Base-by-base conservation (phyloP, 148 eudicot species). In the Heliosperma pusillum region DNA sequence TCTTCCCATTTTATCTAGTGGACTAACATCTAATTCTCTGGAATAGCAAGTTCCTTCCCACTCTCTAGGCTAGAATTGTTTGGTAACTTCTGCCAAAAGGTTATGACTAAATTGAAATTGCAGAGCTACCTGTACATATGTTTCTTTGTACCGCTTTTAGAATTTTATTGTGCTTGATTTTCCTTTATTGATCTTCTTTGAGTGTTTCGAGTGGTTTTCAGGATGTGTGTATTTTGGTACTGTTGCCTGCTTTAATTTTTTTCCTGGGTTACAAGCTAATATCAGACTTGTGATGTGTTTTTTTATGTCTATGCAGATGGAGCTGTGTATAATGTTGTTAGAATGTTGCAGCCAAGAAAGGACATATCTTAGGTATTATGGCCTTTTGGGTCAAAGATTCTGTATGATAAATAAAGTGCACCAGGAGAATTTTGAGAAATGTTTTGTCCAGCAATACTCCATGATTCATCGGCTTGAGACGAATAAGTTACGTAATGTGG, bases 301-400 rank as follows among this genome's bases (percentile, higher is more conserved):
- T 50, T 50, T 9, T 12, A 50, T 50, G 55, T 50, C 55, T 12
- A 50, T 15, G 55, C 55, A 50, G 98, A 93, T 91, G 98, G 98
- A 93, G 81, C 74, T 93, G 45, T 88, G 91, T 75, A 89, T 91
- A 67, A 93, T 93, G 97, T 68, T 91, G 59, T 30, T 93, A 88
- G 98, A 91, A 76, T 93, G 98, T 80, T 93, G 97, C 98, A 89
- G 93, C 77, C 97, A 93, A 71, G 98, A 93, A 82, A 89, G 95
- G 80, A 93, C 95, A 15, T 93, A 93, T 61, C 91, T 88, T 20
- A 89, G 93, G 1, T 93, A 93, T 60, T 93, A 91, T 84, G 98
- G 98, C 68, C 95, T 93, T 42, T 70, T 93, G 73, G 98, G 98
- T 30, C 97, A 93, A 79, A 77, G 98, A 55, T 93, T 93, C 73